Conservation (phyloP, 2,329 filamentous ascomycete species). For the Fusarium chlamydosporum region DNA sequence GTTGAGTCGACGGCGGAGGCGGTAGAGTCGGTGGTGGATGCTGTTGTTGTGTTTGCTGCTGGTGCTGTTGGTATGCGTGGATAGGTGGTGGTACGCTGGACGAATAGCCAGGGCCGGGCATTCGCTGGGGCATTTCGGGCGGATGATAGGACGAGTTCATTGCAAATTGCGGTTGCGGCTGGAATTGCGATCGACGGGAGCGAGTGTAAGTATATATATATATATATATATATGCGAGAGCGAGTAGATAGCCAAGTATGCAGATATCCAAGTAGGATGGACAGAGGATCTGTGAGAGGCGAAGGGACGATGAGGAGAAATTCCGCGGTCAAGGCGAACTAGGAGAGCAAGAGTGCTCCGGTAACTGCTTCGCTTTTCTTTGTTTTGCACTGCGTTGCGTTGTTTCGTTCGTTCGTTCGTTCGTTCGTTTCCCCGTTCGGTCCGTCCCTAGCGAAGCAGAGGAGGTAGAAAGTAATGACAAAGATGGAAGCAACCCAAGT, state of each 20-base stretch:
- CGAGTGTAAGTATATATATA: constrained; percentile 15
- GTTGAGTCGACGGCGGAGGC: constrained; percentile 34
- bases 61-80: constrained; percentile 39
- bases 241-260: not conserved
- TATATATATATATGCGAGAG: no score
- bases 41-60: constrained; percentile 42
- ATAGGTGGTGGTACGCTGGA: constrained; percentile 43
- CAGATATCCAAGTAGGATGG: constrained; percentile 8
- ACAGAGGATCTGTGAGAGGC: constrained; percentile 16
- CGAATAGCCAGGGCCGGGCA: constrained; percentile 49
- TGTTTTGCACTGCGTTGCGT: constrained; percentile 11
- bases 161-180: constrained; percentile 12
- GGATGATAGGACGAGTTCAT: constrained; percentile 54
- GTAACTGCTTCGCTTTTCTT: constrained; percentile 18
- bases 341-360: constrained; percentile 39
- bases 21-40: constrained; percentile 43
- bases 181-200: not conserved
- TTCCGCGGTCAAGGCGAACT: constrained; percentile 29
- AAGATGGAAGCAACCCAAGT: constrained; percentile 2
- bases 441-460: constrained; percentile 22
- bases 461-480: constrained; percentile 16
- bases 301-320: constrained; percentile 18
- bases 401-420: constrained; percentile 2
- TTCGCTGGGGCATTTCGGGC: constrained; percentile 53
- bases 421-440: constrained; percentile 9